Evolutionary conservation across 108 stramenopile species (phyloP), one percentile per base, ranked within the genome.

Genomic region (Cyclotella choctawhatcheeana): DNA sequence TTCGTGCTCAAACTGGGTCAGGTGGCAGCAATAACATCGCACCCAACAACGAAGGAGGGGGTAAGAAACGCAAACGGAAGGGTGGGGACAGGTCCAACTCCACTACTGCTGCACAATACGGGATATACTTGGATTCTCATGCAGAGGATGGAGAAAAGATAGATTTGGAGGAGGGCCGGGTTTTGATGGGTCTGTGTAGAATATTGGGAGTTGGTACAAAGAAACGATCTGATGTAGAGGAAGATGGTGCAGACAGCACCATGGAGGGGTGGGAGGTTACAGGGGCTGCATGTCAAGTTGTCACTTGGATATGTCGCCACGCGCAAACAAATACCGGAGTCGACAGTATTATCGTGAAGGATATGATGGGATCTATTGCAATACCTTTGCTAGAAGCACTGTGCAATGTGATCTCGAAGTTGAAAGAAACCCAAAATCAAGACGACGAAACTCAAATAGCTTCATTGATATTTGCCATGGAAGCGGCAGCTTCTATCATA

Each of bases 11-110:
- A 35, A 31, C 33, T 61, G 14, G 0, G 20, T 16, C 34, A 59
- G 12, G 3, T 8, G 35, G 5, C 35, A n/a, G 4, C 33, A 59
- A 17, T 26, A 56, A 27, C 26, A 27, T 4, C n/a, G 33, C 20
- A 3, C 33, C 33, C 18, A 8, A 16, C 35, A 26, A 59, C 21
- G 59, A 8, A 33, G 43, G 2, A 45, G 44, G 48, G 3, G 31
- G 48, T 18, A 68, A 68, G 6, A 68, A 68, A 48, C 52, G 67
- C 35, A 68, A 68, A 68, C 67, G 67, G 34, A 68, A 68, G 32
- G 70, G 59, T 20, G 59, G 45, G 35, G 33, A 59, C 25, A 4
- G 55, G 26, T 7, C 7, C 20, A 59, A 33, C 6, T 5, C 35
- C 17, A 59, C 20, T 34, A 6, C 58, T 2, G 35, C 53, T 16